phyloP scores from a whole-genome alignment of 2,329 filamentous ascomycete species.

The Alternaria conjuncta region DNA sequence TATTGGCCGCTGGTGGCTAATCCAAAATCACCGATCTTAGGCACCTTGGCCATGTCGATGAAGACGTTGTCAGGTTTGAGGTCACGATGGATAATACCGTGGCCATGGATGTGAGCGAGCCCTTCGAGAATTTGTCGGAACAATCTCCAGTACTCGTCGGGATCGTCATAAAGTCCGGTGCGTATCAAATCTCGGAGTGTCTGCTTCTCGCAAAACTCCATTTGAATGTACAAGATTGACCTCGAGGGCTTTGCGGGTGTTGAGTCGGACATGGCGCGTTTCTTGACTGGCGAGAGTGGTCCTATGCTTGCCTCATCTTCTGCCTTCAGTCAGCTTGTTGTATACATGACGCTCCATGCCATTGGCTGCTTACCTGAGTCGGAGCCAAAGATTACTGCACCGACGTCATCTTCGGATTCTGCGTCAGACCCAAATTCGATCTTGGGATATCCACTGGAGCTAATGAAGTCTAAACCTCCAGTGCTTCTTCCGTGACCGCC shows the following conservation, averaged over 20 bases:
- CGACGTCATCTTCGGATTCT: conserved; percentile 50
- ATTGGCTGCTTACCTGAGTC: conserved; percentile 42
- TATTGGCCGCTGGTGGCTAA: conserved; percentile 88
- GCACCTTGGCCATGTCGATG: conserved; percentile 86
- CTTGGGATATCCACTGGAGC: conserved; percentile 77
- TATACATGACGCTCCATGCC: too few relatives aligned
- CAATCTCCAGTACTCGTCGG: conserved; percentile 83
- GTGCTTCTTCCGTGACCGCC: conserved; percentile 74
- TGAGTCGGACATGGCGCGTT: conserved; percentile 55
- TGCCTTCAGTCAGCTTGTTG: conserved; percentile 27
- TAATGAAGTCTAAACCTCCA: conserved; percentile 86
- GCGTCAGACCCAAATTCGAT: conserved; percentile 76
- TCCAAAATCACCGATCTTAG: conserved; percentile 96
- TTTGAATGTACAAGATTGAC: conserved; percentile 92
- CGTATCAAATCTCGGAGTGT: conserved; percentile 89
- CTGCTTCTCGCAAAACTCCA: conserved; percentile 97
- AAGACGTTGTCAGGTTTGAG: conserved; percentile 98
- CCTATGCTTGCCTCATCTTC: conserved; percentile 51
- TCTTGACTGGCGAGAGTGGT: conserved; percentile 45
- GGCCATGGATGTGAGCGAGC: conserved; percentile 83
- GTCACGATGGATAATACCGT: conserved; percentile 94
- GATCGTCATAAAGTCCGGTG: conserved; percentile 74
- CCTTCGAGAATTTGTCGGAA: conserved; percentile 93
- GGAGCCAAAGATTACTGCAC: conserved; percentile 44
- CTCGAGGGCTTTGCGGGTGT: conserved; percentile 60